These are phyloP conservation scores for Coleophoma crateriformis DNA, from an alignment of 2,329 filamentous ascomycete species.

Conservation along the genomic window DNA sequence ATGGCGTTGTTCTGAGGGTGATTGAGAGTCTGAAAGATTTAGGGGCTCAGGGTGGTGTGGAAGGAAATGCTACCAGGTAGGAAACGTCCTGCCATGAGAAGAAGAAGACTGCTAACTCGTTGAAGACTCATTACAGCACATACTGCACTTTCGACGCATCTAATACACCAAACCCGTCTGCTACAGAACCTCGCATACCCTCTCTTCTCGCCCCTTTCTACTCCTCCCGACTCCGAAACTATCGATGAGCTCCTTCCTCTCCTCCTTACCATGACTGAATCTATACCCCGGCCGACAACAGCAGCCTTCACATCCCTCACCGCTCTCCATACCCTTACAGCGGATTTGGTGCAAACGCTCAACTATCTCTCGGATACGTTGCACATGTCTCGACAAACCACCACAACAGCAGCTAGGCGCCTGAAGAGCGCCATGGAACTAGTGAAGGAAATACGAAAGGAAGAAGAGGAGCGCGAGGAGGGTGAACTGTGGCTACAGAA, in stretches of 20 bases:
- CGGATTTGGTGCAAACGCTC: slow-evolving; percentile 72
- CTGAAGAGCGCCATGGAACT: slow-evolving; percentile 79
- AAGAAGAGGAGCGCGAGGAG: slow-evolving; percentile 77
- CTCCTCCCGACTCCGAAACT: slow-evolving; percentile 56
- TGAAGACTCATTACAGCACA: slow-evolving; percentile 69
- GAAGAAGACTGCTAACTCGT: slow-evolving; percentile 5
- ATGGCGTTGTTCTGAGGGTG: slow-evolving; percentile 63
- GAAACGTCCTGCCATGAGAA: slow-evolving; percentile 10
- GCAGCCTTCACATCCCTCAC: slow-evolving; percentile 60
- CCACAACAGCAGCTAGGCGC: slow-evolving; percentile 72
- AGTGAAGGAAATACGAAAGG: slow-evolving; percentile 76
- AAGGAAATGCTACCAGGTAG: slow-evolving; percentile 67
- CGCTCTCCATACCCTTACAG: slow-evolving; percentile 63
- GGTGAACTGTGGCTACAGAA: slow-evolving; percentile 75
- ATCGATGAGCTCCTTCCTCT: slow-evolving; percentile 67
- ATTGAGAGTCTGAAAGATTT: slow-evolving; percentile 66
- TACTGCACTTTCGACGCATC: slow-evolving; percentile 67
- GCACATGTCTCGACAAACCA: slow-evolving; percentile 89
- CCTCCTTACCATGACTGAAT: slow-evolving; percentile 57
- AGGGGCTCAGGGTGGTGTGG: slow-evolving; percentile 67
- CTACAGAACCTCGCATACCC: slow-evolving; percentile 68
- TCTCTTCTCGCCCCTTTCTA: slow-evolving; percentile 62
- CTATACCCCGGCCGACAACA: slow-evolving; percentile 61
- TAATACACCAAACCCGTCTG: slow-evolving; percentile 69
- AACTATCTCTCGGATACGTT: slow-evolving; percentile 85